A percentile compares a stretch with the other conserved stretches of the same genome.
Conservation (phyloP, 441 rosid species). For the Pelargonium myrrhifolium region DNA sequence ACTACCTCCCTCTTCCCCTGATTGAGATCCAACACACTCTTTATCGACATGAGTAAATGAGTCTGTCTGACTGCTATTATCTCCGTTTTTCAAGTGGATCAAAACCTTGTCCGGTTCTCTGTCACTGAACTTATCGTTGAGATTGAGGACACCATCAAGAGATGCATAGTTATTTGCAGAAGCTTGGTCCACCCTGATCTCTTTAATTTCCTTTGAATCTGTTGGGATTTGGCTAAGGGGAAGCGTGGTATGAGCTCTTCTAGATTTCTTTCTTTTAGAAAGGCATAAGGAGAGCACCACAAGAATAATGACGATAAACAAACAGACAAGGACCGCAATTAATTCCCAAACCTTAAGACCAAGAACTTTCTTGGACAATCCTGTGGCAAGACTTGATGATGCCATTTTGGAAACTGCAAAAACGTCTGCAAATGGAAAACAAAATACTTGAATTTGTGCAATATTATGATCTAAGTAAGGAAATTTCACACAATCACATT, state of each 20-base stretch:
- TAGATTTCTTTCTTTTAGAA: slow-evolving; percentile 59
- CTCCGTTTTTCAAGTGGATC: slow-evolving; percentile 59
- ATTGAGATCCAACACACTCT: slow-evolving; percentile 1
- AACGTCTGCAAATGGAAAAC: slow-evolving; percentile 26
- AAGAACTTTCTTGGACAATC: slow-evolving; percentile 59
- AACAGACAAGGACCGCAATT: slow-evolving; percentile 49
- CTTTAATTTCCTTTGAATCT: slow-evolving; percentile 87
- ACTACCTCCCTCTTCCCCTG: slow-evolving; percentile 41
- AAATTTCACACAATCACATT: not conserved
- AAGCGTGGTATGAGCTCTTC: slow-evolving; percentile 42
- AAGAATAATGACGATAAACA: slow-evolving; percentile 59
- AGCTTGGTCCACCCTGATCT: slow-evolving; percentile 66
- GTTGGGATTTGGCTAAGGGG: slow-evolving; percentile 65
- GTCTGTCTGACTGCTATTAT: slow-evolving; percentile 50
- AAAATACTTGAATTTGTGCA: not conserved
- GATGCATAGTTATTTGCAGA: slow-evolving; percentile 51
- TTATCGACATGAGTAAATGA: slow-evolving; percentile 58
- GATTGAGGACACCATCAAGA: slow-evolving; percentile 38
- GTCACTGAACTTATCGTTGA: slow-evolving; percentile 57
- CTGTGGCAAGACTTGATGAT: slow-evolving; percentile 39
- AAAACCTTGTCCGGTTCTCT: slow-evolving; percentile 65
- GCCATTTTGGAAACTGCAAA: slow-evolving; percentile 20
- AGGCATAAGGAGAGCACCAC: slow-evolving; percentile 51
- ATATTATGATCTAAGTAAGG: not conserved
- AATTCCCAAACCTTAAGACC: slow-evolving; percentile 74